These are phyloP conservation scores for Colletotrichum cereale DNA, from an alignment of 2,329 filamentous ascomycete species.

Conservation along the genomic window DNA sequence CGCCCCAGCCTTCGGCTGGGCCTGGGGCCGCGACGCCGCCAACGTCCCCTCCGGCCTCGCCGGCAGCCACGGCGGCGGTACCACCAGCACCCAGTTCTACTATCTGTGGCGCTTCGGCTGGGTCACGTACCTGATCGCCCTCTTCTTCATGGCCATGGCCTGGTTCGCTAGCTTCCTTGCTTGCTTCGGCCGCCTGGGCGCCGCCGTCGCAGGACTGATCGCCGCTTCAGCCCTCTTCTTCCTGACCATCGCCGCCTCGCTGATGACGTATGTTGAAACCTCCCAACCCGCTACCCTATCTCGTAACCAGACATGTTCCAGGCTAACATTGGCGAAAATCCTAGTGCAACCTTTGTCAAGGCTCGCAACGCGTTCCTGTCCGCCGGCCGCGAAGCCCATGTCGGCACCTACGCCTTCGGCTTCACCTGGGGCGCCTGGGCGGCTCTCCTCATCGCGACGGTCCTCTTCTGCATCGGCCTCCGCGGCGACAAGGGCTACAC, in stretches of 20 bases:
- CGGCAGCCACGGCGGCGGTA: slow-evolving; percentile 65
- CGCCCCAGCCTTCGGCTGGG: slow-evolving; percentile 80
- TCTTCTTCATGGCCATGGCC: slow-evolving; percentile 80
- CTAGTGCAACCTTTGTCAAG: slow-evolving; percentile 72
- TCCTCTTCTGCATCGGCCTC: slow-evolving; percentile 76
- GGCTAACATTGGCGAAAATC: background rate
- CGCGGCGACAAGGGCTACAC: slow-evolving; percentile 59
- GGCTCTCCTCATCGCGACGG: slow-evolving; percentile 72
- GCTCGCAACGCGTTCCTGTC: slow-evolving; percentile 75
- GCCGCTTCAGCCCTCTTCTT: slow-evolving; percentile 75
- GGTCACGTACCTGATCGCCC: slow-evolving; percentile 87
- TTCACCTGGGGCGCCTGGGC: slow-evolving; percentile 82
- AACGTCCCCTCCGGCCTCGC: slow-evolving; percentile 60
- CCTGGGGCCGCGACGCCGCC: slow-evolving; percentile 64
- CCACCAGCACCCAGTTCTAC: slow-evolving; percentile 74
- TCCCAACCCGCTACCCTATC: slow-evolving; percentile 41
- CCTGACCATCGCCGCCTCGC: slow-evolving; percentile 72
- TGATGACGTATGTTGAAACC: slow-evolving; percentile 77
- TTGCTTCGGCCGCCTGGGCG: slow-evolving; percentile 77
- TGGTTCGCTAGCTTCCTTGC: slow-evolving; percentile 78
- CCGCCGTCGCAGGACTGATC: slow-evolving; percentile 73
- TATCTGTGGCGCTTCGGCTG: slow-evolving; percentile 93
- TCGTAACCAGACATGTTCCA: background rate
- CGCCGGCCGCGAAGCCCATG: slow-evolving; percentile 65
- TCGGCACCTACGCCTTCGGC: slow-evolving; percentile 79